Percentiles rank a stretch among this genome's conserved stretches.
phyloP scores from a whole-genome alignment of 2,329 filamentous ascomycete genomes.

The Fusarium musae region DNA sequence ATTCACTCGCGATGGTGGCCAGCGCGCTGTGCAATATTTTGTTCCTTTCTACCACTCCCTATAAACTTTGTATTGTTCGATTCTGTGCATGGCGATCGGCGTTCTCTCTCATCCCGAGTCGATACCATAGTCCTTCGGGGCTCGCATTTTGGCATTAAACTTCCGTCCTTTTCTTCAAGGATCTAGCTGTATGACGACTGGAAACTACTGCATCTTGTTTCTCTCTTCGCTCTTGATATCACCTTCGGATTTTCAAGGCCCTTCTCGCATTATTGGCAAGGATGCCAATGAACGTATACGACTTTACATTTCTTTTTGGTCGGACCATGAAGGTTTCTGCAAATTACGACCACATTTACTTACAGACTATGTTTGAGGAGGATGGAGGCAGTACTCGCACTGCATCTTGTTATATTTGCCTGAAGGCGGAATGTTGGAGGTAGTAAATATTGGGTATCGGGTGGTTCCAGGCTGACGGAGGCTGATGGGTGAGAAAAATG shows the following conservation, averaged over 20 bases:
- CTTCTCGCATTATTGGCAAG: constrained; percentile 6
- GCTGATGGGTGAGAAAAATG: constrained; percentile 29
- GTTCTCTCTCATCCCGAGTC: constrained; percentile 42
- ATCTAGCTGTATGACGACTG: constrained; percentile 1
- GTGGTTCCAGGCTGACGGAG: constrained; percentile 28
- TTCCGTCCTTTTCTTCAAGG: background rate
- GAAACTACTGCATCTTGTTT: background rate
- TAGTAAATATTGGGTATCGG: constrained; percentile 1
- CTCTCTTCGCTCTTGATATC: constrained; percentile 21
- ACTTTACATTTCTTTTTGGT: constrained; percentile 34
- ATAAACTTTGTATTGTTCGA: constrained; percentile 34
- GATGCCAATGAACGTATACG: constrained; percentile 7
- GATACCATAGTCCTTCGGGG: constrained; percentile 33
- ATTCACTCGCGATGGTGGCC: constrained; percentile 11
- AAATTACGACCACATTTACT: constrained; percentile 18
- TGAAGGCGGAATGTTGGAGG: background rate
- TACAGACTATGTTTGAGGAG: constrained; percentile 41
- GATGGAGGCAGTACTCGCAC: constrained; percentile 18
- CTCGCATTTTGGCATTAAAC: constrained; percentile 20
- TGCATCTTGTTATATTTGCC: constrained; percentile 17
- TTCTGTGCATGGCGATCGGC: constrained; percentile 56
- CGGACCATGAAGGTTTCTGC: constrained; percentile 14
- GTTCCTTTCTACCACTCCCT: constrained; percentile 34
- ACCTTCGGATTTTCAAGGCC: background rate
- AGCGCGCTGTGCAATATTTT: constrained; percentile 13